These are phyloP conservation scores for Fusarium nisikadoi DNA, from an alignment of 2,329 filamentous ascomycete genomes.

Conservation along the genomic window DNA sequence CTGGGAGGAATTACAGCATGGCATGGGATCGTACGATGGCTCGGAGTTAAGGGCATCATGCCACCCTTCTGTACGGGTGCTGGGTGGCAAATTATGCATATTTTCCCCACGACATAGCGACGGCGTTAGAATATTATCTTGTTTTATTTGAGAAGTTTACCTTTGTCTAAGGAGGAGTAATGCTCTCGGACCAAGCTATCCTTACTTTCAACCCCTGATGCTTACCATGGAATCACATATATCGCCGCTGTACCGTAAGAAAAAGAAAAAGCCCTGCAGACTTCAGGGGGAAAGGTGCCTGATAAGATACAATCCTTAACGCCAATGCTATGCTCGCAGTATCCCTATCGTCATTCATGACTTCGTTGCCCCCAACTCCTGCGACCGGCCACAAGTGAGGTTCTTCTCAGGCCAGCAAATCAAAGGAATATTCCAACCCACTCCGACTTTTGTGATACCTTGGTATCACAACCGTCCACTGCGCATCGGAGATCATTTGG, in stretches of 20 bases:
- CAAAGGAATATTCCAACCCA: constrained; percentile 72
- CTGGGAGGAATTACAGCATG: background rate
- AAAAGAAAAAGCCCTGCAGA: background rate
- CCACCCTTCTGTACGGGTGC: background rate
- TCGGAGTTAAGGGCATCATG: constrained; percentile 10
- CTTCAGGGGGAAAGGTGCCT: constrained; percentile 1
- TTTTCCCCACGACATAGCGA: constrained; percentile 29
- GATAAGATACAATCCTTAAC: constrained; percentile 25
- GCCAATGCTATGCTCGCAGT: constrained; percentile 31
- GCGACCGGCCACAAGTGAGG: background rate
- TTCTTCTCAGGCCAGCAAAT: constrained; percentile 43
- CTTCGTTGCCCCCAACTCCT: constrained; percentile 11
- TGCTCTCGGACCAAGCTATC: background rate
- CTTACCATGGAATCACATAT: background rate
- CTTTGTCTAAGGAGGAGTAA: background rate
- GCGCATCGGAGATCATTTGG: constrained; percentile 60
- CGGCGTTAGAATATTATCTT: constrained; percentile 19
- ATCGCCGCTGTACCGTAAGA: background rate
- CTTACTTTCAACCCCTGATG: background rate
- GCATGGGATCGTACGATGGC: background rate
- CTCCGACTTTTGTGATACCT: constrained; percentile 63
- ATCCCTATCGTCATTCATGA: constrained; percentile 31
- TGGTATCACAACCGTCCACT: constrained; percentile 66
- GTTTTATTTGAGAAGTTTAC: background rate
- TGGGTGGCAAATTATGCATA: constrained; percentile 7